A percentile compares a stretch with the other conserved stretches of the same genome.
phyloP scores from a whole-genome alignment of 345 rosid species.

The Moringa oleifera region DNA sequence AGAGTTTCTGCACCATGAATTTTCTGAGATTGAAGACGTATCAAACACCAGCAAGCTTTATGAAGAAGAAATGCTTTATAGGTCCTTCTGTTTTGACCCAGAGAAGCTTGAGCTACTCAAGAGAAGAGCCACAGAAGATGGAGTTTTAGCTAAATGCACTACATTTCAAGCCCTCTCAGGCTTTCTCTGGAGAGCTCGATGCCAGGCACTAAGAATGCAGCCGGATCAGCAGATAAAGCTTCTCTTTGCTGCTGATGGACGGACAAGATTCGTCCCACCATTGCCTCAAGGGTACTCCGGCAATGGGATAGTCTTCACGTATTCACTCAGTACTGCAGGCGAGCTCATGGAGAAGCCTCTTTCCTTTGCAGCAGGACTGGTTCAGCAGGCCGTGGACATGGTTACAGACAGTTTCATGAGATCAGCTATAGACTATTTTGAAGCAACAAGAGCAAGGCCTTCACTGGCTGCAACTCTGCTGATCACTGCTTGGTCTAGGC shows the following conservation, averaged over 20 bases:
- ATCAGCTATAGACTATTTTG: conserved; percentile 84
- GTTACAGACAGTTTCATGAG: conserved; percentile 70
- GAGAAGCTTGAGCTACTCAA: conserved; percentile 61
- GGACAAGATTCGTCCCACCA: conserved; percentile 56
- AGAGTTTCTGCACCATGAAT: conserved; percentile 63
- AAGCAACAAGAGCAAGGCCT: conserved; percentile 78
- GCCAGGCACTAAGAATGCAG: conserved; percentile 49
- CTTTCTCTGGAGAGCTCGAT: conserved; percentile 75
- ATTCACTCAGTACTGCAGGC: conserved; percentile 55
- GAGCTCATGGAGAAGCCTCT: conserved; percentile 51
- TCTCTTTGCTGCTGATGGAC: conserved; percentile 83
- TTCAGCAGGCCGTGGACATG: conserved; percentile 57
- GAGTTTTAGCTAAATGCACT: conserved; percentile 43
- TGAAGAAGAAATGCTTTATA: conserved; percentile 55
- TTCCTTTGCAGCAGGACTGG: conserved; percentile 44
- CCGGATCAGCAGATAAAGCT: conserved; percentile 74
- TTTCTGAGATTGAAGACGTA: conserved; percentile 58
- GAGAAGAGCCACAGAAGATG: conserved; percentile 37
- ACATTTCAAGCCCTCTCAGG: conserved; percentile 75
- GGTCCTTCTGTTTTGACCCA: conserved; percentile 57
- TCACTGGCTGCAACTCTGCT: conserved; percentile 67
- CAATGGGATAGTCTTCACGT: conserved; percentile 68
- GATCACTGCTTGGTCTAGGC: conserved; percentile 80
- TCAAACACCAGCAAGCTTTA: conserved; percentile 57
- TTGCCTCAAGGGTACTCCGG: conserved; percentile 71